phyloP scores from a whole-genome alignment of 768 basidiomycete genomes.

The Panaeolus cyanescens region DNA sequence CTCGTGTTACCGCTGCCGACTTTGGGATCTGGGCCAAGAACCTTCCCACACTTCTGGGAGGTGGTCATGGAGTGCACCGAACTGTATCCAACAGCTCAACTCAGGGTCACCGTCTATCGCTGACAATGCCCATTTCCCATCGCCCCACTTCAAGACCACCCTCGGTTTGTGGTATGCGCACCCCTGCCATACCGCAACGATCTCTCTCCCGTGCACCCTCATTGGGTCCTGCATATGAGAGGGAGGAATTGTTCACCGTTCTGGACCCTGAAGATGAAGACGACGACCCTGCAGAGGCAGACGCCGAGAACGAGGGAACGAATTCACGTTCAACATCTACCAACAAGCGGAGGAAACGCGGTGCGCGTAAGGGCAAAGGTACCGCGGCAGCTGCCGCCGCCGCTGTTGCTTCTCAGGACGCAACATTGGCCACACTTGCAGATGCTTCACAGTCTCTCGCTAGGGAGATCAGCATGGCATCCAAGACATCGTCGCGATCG shows the following conservation, averaged over 20 bases:
- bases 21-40: conserved; percentile 87
- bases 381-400: conserved; percentile 32
- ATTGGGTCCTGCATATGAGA: conserved; percentile 51
- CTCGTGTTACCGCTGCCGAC: conserved; percentile 75
- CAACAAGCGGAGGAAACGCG: conserved; percentile 81
- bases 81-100: conserved; percentile 62
- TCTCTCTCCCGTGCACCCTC: conserved; percentile 68
- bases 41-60: conserved; percentile 72
- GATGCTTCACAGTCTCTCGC: conserved; percentile 81
- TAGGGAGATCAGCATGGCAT: conserved; percentile 77
- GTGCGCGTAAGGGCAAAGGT: conserved; percentile 82
- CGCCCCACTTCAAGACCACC: conserved; percentile 72
- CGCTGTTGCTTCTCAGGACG: conserved; percentile 41
- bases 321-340: conserved; percentile 68
- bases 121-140: conserved; percentile 65
- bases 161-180: conserved; percentile 48
- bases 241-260: conserved; percentile 53
- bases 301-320: conserved; percentile 34
- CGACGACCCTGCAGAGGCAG: conserved; percentile 43
- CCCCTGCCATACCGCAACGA: conserved; percentile 54
- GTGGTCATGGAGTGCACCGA: conserved; percentile 57
- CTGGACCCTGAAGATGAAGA: conserved; percentile 55
- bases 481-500: conserved; percentile 40
- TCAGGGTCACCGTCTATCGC: conserved; percentile 63
- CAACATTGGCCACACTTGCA: conserved; percentile 70